A percentile compares a stretch with the other conserved stretches of the same genome.
phyloP scores from a whole-genome alignment of 78 protist species.

The slime mould (Dictyostelium discoideum) region dicty_2.7 NC_007088.5:766001-766500 shows the following conservation, averaged over 20 bases:
- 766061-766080: background rate
- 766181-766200: background rate
- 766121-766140: background rate
- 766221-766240: no score
- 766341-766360: background rate
- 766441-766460: background rate
- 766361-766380: background rate
- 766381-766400: background rate
- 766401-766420: background rate
- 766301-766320: background rate
- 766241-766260: no score
- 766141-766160: slow-evolving; percentile 2
- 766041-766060: background rate
- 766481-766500: background rate
- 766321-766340: background rate
- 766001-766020: background rate
- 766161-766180: slow-evolving; percentile 21
- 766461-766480: background rate
- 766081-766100: background rate
- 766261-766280: no score
- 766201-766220: no score
- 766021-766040: background rate
- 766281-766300: no score
- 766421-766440: background rate
- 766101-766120: background rate